phyloP scores from a whole-genome alignment of 305 asterid genomes.

The Ruellia speciosa region DNA sequence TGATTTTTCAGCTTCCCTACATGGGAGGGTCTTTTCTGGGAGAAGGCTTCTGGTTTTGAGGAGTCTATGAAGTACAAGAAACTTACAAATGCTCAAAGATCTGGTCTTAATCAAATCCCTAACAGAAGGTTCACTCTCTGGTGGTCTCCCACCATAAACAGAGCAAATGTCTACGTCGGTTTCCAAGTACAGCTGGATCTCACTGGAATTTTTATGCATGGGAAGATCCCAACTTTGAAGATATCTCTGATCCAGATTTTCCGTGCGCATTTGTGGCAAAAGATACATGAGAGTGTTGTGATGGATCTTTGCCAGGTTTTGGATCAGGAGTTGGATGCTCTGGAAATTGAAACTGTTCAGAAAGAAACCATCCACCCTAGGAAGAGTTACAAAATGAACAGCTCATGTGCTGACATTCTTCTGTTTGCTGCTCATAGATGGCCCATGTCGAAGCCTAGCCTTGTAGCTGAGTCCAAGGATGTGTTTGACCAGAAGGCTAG shows the following conservation, averaged over 20 bases:
- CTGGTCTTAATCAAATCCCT: conserved; percentile 98
- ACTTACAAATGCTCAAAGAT: conserved; percentile 93
- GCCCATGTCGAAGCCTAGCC: conserved; percentile 99
- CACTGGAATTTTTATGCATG: conserved; percentile 98
- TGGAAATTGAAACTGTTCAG: conserved; percentile 98
- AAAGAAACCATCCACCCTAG: conserved; percentile 98
- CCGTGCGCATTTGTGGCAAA: conserved; percentile 99
- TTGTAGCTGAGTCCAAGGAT: conserved; percentile 96
- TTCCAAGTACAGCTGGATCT: conserved; percentile 99
- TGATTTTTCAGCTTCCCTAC: conserved; percentile 80
- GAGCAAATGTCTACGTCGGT: conserved; percentile 97
- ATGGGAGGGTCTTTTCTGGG: conserved; percentile 99
- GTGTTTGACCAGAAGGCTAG: conserved; percentile 99
- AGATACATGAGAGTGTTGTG: conserved; percentile 97
- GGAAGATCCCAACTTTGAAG: conserved; percentile 95
- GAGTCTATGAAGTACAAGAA: conserved; percentile 99
- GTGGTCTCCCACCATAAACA: conserved; percentile 99
- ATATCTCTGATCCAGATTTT: conserved; percentile 95
- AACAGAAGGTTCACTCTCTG: conserved; percentile 95
- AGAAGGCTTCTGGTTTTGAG: conserved; percentile 99
- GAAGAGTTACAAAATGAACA: conserved; percentile 99
- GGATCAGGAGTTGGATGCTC: conserved; percentile 95
- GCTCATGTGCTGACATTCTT: conserved; percentile 94
- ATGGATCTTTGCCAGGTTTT: conserved; percentile 99
- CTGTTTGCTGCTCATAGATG: conserved; percentile 99